Percentiles rank a stretch among this genome's conserved stretches.
Evolutionary conservation across 2,329 filamentous ascomycete genomes (phyloP).

Genomic region (Aspergillus glaucus): DNA sequence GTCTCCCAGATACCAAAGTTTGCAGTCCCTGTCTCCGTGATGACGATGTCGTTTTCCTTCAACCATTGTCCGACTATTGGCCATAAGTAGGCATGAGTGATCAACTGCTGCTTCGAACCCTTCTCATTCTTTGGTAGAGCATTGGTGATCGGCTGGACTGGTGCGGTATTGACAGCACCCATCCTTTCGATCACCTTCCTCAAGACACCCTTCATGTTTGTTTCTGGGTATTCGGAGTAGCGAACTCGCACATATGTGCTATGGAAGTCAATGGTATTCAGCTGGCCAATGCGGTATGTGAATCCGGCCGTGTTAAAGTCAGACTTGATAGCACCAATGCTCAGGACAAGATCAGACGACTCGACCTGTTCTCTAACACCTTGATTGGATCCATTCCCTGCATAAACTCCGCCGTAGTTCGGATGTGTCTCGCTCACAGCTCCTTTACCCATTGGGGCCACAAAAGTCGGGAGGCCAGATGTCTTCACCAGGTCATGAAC

Average conservation of each 20-base stretch:
- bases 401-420: slow-evolving; percentile 80
- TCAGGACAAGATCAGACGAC: slow-evolving; percentile 37
- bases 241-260: slow-evolving; percentile 66
- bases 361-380: slow-evolving; percentile 36
- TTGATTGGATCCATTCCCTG: slow-evolving; percentile 66
- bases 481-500: slow-evolving; percentile 66
- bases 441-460: slow-evolving; percentile 86
- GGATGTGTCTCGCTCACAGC: slow-evolving; percentile 68
- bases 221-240: slow-evolving; percentile 71
- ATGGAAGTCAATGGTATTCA: slow-evolving; percentile 79
- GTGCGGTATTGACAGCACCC: slow-evolving; percentile 49
- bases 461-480: slow-evolving; percentile 71
- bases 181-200: slow-evolving; percentile 59
- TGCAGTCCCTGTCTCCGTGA: slow-evolving; percentile 82
- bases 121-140: slow-evolving; percentile 36
- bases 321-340: slow-evolving; percentile 40
- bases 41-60: slow-evolving; percentile 64
- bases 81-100: slow-evolving; percentile 61
- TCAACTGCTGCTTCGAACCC: slow-evolving; percentile 27
- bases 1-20: slow-evolving; percentile 88
- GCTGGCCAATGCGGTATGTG: slow-evolving; percentile 71
- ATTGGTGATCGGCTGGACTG: slow-evolving; percentile 52
- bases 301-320: slow-evolving; percentile 60
- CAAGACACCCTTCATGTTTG: slow-evolving; percentile 75
- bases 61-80: slow-evolving; percentile 68